Base-by-base conservation (phyloP, 164 flowering plant species). In the Magnolia changhungtana region DNA sequence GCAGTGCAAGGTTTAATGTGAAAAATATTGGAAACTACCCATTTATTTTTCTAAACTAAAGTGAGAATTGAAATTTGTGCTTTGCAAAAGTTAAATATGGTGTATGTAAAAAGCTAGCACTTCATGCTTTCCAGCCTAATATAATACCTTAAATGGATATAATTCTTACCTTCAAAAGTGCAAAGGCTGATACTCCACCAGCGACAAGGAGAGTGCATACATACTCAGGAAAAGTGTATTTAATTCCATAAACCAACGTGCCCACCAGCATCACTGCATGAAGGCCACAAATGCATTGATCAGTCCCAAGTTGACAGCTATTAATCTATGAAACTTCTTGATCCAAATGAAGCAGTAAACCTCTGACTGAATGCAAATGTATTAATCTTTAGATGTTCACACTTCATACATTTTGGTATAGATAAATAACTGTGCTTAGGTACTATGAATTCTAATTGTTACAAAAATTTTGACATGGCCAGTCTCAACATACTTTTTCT, bases 241-340 rank as follows among this genome's bases (percentile, higher is more conserved):
- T 86, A 67, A 91, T 91, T 45, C 98, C 96, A 82, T 95, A 95
- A 67, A 95, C 96, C 31, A 95, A 79, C 27, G 98, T 78, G 55
- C 99, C 97, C 96, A 91, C 91, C 83, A 94, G 79, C 99, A 96
- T 94, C 76, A 96, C 99, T 96, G 91, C 88, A 85, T 76, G 51
- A 63, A 37, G 68, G 13, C 68, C 45, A 37, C 45, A 37, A 37
- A 37, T 37, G 45, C 45, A 37, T 37, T 37, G 45, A 37, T 37
- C 45, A 37, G 45, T 37, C 45, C 2, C 45, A 0, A 37, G 45
- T 4, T 5, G 18, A 55, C 61, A 55, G 61, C 61, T 55, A 55
- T 55, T 55, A 55, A 37, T 37, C 45, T 37, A 37, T 4, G 45
- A 37, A 37, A 37, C 45, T 37, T 37, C 45, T 37, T 37, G 45